These are phyloP conservation scores for Marasmius oreades DNA, from an alignment of 1,284 basidiomycete genomes.

Conservation along the genomic window DNA sequence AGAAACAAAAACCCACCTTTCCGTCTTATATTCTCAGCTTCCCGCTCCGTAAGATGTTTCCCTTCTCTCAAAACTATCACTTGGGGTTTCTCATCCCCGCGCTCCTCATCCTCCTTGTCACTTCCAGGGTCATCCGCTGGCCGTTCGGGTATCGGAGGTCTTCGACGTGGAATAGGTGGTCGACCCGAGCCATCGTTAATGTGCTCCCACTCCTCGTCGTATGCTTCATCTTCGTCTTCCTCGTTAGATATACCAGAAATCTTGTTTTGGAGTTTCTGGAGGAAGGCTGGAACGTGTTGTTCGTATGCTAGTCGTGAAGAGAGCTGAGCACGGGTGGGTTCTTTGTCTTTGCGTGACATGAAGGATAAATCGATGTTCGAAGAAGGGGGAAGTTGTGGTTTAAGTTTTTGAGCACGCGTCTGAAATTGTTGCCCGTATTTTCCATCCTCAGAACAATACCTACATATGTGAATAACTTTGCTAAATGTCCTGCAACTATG, in stretches of 20 bases:
- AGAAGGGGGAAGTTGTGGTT: not conserved
- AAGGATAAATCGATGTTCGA: not conserved
- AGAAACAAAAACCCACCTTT: slow-evolving; percentile 47
- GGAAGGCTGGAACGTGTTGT: slow-evolving; percentile 51
- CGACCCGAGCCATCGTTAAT: slow-evolving; percentile 52
- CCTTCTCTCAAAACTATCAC: slow-evolving; percentile 83
- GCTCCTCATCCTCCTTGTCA: slow-evolving; percentile 72
- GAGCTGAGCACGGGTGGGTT: slow-evolving; percentile 64
- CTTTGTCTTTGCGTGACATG: slow-evolving; percentile 31
- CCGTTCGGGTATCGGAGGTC: slow-evolving; percentile 65
- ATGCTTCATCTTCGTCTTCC: slow-evolving; percentile 39
- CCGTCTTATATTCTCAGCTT: slow-evolving; percentile 74
- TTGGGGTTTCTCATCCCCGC: slow-evolving; percentile 78
- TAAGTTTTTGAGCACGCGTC: too few relatives aligned
- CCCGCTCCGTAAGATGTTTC: slow-evolving; percentile 72
- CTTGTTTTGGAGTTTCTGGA: slow-evolving; percentile 56
- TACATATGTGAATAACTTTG: too few relatives aligned
- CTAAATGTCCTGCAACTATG: too few relatives aligned
- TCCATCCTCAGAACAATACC: too few relatives aligned
- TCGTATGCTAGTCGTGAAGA: slow-evolving; percentile 61
- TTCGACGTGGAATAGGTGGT: slow-evolving; percentile 67
- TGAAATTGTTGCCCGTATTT: too few relatives aligned
- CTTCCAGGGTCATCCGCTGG: slow-evolving; percentile 71
- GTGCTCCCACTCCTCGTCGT: slow-evolving; percentile 27
- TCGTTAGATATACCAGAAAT: slow-evolving; percentile 48